Base-by-base conservation (phyloP, 2,329 filamentous ascomycete genomes). In the Sarocladiaceae sp. region DNA sequence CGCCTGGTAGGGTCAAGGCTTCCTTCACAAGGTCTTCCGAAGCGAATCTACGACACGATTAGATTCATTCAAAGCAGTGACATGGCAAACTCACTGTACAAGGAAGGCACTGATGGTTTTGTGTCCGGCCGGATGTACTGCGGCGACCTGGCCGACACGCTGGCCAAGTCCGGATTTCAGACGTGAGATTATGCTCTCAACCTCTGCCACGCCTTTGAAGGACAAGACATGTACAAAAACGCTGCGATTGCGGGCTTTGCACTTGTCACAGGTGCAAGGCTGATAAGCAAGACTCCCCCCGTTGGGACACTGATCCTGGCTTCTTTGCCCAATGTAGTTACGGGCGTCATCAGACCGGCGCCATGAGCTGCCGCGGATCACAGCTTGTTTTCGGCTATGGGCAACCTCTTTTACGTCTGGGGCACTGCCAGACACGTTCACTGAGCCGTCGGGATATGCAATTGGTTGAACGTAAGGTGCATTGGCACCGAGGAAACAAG, bases 221-320 rank as follows among this genome's bases (percentile, higher is more conserved):
- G 5, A 27, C 21, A 18, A 9, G 12, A 41, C n/a, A 3, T 21
- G 18, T 15, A 41, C 12, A 19, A n/a, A 41, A 10, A 41, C n/a
- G 37, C 37, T 41, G n/a, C 37, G 37, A 41, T 41, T 41, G 6
- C 37, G 37, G n/a, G 26, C 24, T 16, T 29, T 15, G 15, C 37
- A 41, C n/a, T 10, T 27, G 7, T 6, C n/a, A 41, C 37, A 41
- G 7, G 18, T 24, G 20, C 37, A 41, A 11, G 37, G 6, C 19
- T 41, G 23, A 24, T 41, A 41, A 4, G 34, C 9, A 15, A 4
- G 10, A 4, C 11, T 6, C 20, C 18, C 34, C 20, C 26, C 26
- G 16, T 39, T 41, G 5, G 37, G 37, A 29, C 37, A 41, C 26
- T 3, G 10, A 18, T 16, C 34, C 10, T n/a, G 34, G 19, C 16